These are phyloP conservation scores for Rhynchospora tenuis DNA, from an alignment of 176 grass and related monocot species.

Conservation along the genomic window DNA sequence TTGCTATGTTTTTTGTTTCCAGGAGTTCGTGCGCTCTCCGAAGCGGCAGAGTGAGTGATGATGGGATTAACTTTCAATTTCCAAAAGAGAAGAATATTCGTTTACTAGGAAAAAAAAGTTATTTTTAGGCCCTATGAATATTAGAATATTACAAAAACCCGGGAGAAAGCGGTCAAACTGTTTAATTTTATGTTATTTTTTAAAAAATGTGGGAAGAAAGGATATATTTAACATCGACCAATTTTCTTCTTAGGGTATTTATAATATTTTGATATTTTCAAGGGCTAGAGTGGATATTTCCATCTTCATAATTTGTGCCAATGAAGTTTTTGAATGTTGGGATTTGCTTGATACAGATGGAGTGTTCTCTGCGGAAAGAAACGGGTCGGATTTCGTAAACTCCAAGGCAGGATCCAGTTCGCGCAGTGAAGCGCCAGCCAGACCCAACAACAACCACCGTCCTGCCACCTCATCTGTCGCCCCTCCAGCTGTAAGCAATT, in stretches of 20 bases:
- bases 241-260: not conserved
- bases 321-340: not conserved
- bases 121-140: not conserved
- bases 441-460: slow-evolving; percentile 17
- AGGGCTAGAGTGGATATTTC: not conserved
- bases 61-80: not conserved
- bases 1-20: slow-evolving; percentile 26
- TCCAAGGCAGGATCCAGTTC: slow-evolving; percentile 24
- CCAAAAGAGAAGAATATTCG: not conserved
- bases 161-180: not conserved
- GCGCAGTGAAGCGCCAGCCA: slow-evolving; percentile 28
- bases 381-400: slow-evolving; percentile 5
- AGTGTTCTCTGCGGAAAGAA: not conserved
- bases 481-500: slow-evolving; percentile 30
- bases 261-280: not conserved
- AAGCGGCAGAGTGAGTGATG: slow-evolving; percentile 51
- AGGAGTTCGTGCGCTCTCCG: slow-evolving; percentile 43
- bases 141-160: not conserved
- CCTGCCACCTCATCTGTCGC: slow-evolving; percentile 34
- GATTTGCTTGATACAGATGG: not conserved
- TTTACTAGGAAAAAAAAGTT: not conserved
- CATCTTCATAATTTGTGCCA: not conserved
- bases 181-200: not conserved
- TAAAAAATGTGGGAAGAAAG: not conserved
- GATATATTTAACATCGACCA: too few species aligned